Base-by-base conservation (phyloP, 2,329 filamentous ascomycete genomes). In the Dactylella cylindrospora region DNA sequence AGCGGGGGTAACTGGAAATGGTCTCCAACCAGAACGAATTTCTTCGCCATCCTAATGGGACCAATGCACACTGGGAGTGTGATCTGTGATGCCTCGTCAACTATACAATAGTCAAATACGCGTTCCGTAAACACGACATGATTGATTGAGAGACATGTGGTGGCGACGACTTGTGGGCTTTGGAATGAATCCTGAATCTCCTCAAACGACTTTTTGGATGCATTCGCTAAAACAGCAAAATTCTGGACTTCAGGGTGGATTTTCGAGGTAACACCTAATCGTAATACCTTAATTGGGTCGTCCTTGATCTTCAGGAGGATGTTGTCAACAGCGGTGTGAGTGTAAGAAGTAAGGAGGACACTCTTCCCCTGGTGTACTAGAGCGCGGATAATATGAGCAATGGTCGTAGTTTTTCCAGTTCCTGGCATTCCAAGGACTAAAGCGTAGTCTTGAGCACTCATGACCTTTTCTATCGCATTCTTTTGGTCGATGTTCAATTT, bases 381-480 rank as follows among this genome's bases (percentile, higher is more conserved):
- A 0, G 91, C 88, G 36, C 88, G 84, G 69, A 98, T 97, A 67
- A 98, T 96, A 71, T 97, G 90, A 3, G 91, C 90, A 70, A 98
- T 97, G 0, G 93, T 98, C 0, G 93, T 98, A 2, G 93, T 98
- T 74, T 98, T 98, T 55, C 93, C 93, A 0, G 93, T 98, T 5
- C 93, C 93, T 1, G 93, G 93, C 93, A 98, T 98, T 22, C 93
- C 93, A 15, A 98, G 81, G 9, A 98, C 90, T n/a, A 98, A 78
- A 5, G 93, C 91, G 72, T 97, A 98, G 74, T 98, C 90, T 67
- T 87, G 82, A 2, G 93, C 91, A 69, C 86, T 89, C 86, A 98
- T 94, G 31, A 98, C 91, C 73, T 96, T 97, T 67, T 89, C 81
- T 46, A 98, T 90, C 0, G 93, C 93, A 55, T 79, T 80, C 69